phyloP scores from a whole-genome alignment of 2,329 filamentous ascomycete genomes.

The Arachnomyces sp. region DNA sequence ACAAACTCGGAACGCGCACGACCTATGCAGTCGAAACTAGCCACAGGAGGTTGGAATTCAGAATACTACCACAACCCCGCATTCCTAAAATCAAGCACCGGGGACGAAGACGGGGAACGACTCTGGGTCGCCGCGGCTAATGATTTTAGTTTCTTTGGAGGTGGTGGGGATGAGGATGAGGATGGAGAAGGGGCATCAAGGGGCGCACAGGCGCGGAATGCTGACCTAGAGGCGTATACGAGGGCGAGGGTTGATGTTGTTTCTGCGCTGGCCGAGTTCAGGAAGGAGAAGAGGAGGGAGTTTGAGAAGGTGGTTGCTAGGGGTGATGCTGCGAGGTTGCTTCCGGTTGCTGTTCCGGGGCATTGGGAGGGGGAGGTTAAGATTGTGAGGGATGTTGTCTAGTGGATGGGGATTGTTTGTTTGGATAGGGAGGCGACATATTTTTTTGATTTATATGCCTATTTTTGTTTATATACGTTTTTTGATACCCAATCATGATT shows the following conservation, averaged over 20 bases:
- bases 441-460: too few relatives aligned
- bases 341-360: constrained; percentile 38
- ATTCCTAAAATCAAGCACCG: constrained; percentile 48
- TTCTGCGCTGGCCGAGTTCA: constrained; percentile 46
- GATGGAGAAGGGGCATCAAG: too few relatives aligned
- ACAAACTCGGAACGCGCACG: too few relatives aligned
- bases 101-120: constrained; percentile 52
- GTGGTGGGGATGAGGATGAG: constrained; percentile 39
- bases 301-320: constrained; percentile 36
- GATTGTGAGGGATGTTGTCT: constrained; percentile 41
- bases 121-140: constrained; percentile 53
- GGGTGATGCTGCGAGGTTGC: not conserved
- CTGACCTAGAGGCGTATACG: constrained; percentile 6
- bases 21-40: too few relatives aligned
- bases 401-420: constrained; percentile 41
- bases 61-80: constrained; percentile 39
- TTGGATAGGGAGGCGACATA: constrained; percentile 41
- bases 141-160: constrained; percentile 56
- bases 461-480: too few relatives aligned
- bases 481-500: too few relatives aligned
- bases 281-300: constrained; percentile 45
- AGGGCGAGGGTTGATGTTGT: constrained; percentile 42
- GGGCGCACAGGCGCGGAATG: too few relatives aligned
- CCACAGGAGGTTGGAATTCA: constrained; percentile 29
- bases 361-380: constrained; percentile 55